Conservation (phyloP, 192 early-diverging fungal species). For the Helicostylum pulchrum region DNA sequence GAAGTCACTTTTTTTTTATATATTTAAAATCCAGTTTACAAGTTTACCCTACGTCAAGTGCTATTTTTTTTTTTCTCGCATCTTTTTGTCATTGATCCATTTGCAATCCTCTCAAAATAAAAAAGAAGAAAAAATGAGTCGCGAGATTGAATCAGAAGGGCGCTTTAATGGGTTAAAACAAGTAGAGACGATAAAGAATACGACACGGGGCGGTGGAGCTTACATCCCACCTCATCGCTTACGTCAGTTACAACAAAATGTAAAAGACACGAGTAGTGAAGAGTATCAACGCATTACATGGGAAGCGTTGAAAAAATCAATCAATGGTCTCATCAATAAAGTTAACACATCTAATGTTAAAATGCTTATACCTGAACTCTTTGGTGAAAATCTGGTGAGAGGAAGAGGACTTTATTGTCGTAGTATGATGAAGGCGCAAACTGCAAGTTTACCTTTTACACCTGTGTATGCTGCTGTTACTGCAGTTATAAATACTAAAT, state of each 20-base stretch:
- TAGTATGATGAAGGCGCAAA: conserved; percentile 87
- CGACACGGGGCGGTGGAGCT: conserved; percentile 64
- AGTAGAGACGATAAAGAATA: conserved; percentile 37
- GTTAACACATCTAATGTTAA: conserved; percentile 91
- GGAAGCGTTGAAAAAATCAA: conserved; percentile 91
- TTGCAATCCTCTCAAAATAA: neutral
- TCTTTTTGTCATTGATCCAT: neutral
- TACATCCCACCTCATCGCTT: conserved; percentile 86
- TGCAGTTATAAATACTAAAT: conserved; percentile 90
- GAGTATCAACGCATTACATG: conserved; percentile 89
- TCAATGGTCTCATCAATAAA: conserved; percentile 96
- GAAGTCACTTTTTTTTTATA: no score
- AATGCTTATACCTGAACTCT: conserved; percentile 82
- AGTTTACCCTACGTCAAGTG: no score
- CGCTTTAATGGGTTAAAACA: conserved; percentile 39
- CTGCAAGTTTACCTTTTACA: conserved; percentile 84
- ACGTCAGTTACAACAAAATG: conserved; percentile 66
- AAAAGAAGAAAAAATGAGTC: conserved; percentile 12
- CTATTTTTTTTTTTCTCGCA: no score
- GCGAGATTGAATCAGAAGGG: conserved; percentile 6
- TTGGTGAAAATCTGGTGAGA: conserved; percentile 88
- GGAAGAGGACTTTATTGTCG: conserved; percentile 86
- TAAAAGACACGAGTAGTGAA: conserved; percentile 64
- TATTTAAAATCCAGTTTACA: no score
- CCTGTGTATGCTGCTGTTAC: conserved; percentile 86